phyloP scores from a whole-genome alignment of 495 filamentous ascomycete genomes.

The Acidiella bohemica region DNA sequence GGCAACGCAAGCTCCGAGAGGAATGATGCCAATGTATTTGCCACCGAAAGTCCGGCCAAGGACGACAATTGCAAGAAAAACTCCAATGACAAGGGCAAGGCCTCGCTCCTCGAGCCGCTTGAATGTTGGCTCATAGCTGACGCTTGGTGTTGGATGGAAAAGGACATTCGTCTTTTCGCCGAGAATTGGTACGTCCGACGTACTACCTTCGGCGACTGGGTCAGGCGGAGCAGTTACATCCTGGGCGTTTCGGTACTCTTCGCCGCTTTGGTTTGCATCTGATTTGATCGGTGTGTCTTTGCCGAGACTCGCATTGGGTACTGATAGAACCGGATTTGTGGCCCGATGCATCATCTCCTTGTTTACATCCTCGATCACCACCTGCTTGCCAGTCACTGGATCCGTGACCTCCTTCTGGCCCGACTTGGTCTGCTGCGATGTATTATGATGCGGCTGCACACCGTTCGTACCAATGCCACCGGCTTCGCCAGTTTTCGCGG shows the following conservation, averaged over 20 bases:
- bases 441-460: constrained; percentile 30
- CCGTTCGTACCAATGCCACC: constrained; percentile 24
- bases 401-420: constrained; percentile 64
- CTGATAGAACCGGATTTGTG: constrained; percentile 57
- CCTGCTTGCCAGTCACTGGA: constrained; percentile 71
- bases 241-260: constrained; percentile 70
- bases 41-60: constrained; percentile 70
- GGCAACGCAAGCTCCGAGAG: constrained; percentile 51
- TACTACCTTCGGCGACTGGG: constrained; percentile 61
- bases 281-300: constrained; percentile 57
- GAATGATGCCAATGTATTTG: constrained; percentile 59
- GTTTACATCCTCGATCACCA: constrained; percentile 75
- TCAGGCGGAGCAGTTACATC: constrained; percentile 87
- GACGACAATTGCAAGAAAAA: constrained; percentile 59
- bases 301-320: constrained; percentile 77
- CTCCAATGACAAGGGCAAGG: constrained; percentile 48
- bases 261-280: constrained; percentile 43
- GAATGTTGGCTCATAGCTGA: constrained; percentile 80
- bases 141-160: constrained; percentile 82
- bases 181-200: constrained; percentile 86
- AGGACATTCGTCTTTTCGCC: constrained; percentile 93
- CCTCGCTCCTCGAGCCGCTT: constrained; percentile 58
- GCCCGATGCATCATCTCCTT: constrained; percentile 54
- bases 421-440: constrained; percentile 35
- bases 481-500: constrained; percentile 30